A percentile compares a stretch with the other conserved stretches of the same genome.
Conservation (phyloP, 495 filamentous ascomycete genomes). For the Penicillium herquei region DNA sequence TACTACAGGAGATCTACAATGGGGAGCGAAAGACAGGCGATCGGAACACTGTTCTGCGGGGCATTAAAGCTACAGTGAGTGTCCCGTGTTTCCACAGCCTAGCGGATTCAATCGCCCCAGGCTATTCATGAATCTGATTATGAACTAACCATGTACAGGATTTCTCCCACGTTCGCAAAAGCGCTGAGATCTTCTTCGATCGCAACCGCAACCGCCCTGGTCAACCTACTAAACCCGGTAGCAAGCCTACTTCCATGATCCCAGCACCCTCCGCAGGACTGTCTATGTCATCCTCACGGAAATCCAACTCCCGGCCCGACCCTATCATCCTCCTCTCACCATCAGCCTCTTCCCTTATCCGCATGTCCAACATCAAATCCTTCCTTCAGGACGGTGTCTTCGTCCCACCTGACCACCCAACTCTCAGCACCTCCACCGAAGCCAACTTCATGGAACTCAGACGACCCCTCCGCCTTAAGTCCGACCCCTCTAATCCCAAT, state of each 20-base stretch:
- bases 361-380: constrained; percentile 92
- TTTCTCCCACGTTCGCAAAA: constrained; percentile 91
- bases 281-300: constrained; percentile 41
- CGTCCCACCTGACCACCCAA: constrained; percentile 69
- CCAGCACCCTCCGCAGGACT: constrained; percentile 46
- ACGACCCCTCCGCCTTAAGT: constrained; percentile 72
- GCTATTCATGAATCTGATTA: background rate
- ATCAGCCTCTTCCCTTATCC: constrained; percentile 95
- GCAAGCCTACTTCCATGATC: constrained; percentile 27
- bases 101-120: background rate
- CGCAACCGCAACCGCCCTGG: constrained; percentile 50
- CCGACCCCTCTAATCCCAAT: constrained; percentile 29
- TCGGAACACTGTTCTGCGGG: constrained; percentile 81
- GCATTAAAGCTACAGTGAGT: constrained; percentile 85
- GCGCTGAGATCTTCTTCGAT: constrained; percentile 73
- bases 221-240: constrained; percentile 41
- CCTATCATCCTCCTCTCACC: constrained; percentile 98
- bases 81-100: no score
- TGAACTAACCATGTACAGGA: constrained; percentile 55
- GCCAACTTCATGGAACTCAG: constrained; percentile 80
- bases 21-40: constrained; percentile 90
- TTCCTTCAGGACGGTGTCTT: constrained; percentile 89
- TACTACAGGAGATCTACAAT: constrained; percentile 83
- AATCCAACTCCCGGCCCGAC: constrained; percentile 65
- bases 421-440: constrained; percentile 53